A percentile compares a stretch with the other conserved stretches of the same genome.
phyloP scores from a whole-genome alignment of 176 grass and related monocot species.

The Ensete glaucum region DNA sequence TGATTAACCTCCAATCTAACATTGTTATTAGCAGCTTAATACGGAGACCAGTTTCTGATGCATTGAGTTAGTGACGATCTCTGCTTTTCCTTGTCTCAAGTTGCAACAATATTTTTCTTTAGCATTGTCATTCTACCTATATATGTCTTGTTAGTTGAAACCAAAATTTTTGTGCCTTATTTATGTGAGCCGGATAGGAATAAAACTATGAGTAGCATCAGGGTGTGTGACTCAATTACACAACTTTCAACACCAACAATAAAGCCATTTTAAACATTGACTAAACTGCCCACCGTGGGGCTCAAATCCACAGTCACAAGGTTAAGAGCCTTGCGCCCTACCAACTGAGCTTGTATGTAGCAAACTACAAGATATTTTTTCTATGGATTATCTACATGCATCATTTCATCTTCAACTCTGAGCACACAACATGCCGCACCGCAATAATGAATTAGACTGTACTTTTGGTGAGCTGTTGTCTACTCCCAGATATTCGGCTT shows the following conservation, averaged over 20 bases:
- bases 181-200: not conserved
- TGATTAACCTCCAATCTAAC: not conserved
- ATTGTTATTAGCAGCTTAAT: not conserved
- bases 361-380: not conserved
- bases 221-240: not conserved
- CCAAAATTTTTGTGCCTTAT: not conserved
- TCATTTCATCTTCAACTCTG: constrained; percentile 4
- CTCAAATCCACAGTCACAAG: too few species aligned
- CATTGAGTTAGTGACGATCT: too few species aligned
- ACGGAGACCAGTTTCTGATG: too few species aligned
- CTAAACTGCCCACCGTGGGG: too few species aligned
- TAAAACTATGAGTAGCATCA: not conserved
- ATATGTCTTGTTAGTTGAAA: not conserved
- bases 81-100: not conserved
- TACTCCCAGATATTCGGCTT: not conserved
- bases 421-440: not conserved
- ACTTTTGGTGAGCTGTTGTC: too few species aligned
- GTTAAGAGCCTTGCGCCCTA: too few species aligned
- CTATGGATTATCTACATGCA: constrained; percentile 7
- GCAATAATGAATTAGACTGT: too few species aligned
- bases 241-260: not conserved
- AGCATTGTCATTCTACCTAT: not conserved
- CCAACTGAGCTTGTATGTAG: not conserved
- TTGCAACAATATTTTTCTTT: not conserved
- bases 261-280: too few species aligned